phyloP scores from a whole-genome alignment of 2,329 filamentous ascomycete species.

The Neonectria punicea region DNA sequence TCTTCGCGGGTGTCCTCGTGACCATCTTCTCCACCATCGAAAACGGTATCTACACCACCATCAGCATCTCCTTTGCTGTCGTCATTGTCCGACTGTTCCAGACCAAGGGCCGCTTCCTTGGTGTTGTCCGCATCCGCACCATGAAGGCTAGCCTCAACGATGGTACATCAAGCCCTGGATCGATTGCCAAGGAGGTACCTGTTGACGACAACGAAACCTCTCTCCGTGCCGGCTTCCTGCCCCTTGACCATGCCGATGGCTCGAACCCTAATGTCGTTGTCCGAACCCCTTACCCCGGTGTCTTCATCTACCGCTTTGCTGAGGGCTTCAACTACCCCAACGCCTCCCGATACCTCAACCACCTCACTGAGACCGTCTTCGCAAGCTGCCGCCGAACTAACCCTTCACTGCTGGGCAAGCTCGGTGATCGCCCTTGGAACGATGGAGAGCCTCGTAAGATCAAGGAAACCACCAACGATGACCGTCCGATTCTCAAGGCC shows the following conservation, averaged over 20 bases:
- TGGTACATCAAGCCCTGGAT: slow-evolving; percentile 39
- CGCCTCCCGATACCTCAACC: slow-evolving; percentile 61
- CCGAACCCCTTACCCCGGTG: slow-evolving; percentile 61
- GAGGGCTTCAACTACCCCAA: slow-evolving; percentile 69
- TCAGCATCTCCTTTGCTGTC: slow-evolving; percentile 74
- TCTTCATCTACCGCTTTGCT: slow-evolving; percentile 66
- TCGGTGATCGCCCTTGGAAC: slow-evolving; percentile 68
- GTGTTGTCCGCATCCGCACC: slow-evolving; percentile 83
- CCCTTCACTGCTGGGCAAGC: slow-evolving; percentile 54
- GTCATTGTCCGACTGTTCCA: slow-evolving; percentile 83
- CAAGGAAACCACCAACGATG: slow-evolving; percentile 43
- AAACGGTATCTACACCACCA: slow-evolving; percentile 85
- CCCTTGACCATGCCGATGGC: slow-evolving; percentile 61
- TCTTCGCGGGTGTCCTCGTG: slow-evolving; percentile 85
- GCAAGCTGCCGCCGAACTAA: slow-evolving; percentile 58
- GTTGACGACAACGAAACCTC: slow-evolving; percentile 59
- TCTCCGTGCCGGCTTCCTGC: slow-evolving; percentile 56
- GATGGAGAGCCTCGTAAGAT: slow-evolving; percentile 57
- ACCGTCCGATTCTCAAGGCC: slow-evolving; percentile 64
- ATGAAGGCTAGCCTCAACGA: slow-evolving; percentile 81
- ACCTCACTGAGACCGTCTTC: slow-evolving; percentile 58
- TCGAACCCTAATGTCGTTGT: slow-evolving; percentile 60
- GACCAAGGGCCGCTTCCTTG: slow-evolving; percentile 81
- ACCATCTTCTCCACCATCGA: slow-evolving; percentile 86
- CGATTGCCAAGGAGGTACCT: slow-evolving; percentile 42